Evolutionary conservation across 1,284 basidiomycete species (phyloP), one percentile per base, ranked within the genome.

Genomic region (Sanguinoderma infundibulare): DNA sequence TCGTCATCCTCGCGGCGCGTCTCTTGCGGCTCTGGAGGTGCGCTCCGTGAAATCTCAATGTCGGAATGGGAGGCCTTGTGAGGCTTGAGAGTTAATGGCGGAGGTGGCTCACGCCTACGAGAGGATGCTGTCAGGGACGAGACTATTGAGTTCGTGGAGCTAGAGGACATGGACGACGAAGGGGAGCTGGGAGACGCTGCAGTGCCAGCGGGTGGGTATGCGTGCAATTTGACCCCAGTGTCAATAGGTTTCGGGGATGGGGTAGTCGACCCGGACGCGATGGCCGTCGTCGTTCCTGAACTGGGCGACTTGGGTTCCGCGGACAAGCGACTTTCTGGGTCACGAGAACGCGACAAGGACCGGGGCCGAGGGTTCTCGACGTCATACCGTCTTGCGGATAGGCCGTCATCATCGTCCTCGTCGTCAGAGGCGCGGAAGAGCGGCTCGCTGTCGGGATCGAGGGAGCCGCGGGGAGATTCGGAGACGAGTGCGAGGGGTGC

Each of bases 361-460:
- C 70, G 70, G 44, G 74, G 76, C 15, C 64, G 67, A 69, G 72
- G 71, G 55, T 71, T 79, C 69, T 87, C 83, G 53, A 87, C 72
- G 65, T 89, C 87, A 60, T 75, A 70, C 35, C 68, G 70, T 34
- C 69, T 70, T 26, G 69, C 44, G 62, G 65, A 61, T 17, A 46
- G 34, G 17, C 70, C 66, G 20, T 72, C 74, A 46, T 80, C 75
- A 44, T 85, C 83, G 54, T 85, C 87, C 15, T 86, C 85, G 47
- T 87, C 85, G 12, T 78, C 87, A 10, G 65, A 66, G 10, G 64
- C 65, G 36, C 68, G 69, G 69, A 74, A 74, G 17, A 92, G 76
- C 22, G 89, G 88, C 67, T 90, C 85, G 44, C 78, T 78, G 61
- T 87, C 87, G 1, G 75, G 74, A 32, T 79, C 74, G 39, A 64